Evolutionary conservation across 1,284 basidiomycete species (phyloP).

Genomic region (Xanthoconium separans): DNA sequence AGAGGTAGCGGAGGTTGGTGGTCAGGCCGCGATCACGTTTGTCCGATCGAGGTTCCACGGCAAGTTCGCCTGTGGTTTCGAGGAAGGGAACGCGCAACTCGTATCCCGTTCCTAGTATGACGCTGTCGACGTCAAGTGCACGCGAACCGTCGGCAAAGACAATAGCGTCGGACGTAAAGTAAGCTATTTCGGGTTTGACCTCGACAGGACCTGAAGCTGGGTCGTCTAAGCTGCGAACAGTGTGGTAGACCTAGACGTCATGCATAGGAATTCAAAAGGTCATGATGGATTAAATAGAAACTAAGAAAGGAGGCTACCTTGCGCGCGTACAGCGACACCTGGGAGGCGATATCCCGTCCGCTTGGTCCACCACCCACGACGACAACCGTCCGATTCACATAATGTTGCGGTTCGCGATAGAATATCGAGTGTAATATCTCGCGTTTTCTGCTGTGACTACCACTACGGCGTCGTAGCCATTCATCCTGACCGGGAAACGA

Average conservation of each 20-base stretch:
- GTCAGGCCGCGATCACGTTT: constrained; percentile 34
- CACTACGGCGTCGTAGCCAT: constrained; percentile 40
- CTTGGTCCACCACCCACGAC: constrained; percentile 54
- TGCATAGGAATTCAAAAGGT: neutral
- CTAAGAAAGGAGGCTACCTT: constrained; percentile 36
- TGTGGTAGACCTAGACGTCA: constrained; percentile 41
- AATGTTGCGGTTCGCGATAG: constrained; percentile 49
- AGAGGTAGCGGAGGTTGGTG: constrained; percentile 53
- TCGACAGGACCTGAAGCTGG: constrained; percentile 32
- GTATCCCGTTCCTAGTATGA: constrained; percentile 57
- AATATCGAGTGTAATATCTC: constrained; percentile 54
- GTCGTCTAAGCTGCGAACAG: constrained; percentile 32
- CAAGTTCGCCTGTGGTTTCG: constrained; percentile 33
- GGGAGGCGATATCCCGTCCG: constrained; percentile 46
- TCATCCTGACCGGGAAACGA: constrained; percentile 46
- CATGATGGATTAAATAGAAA: no score
- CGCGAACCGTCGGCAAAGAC: constrained; percentile 48
- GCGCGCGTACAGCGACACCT: constrained; percentile 40
- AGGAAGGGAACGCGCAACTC: constrained; percentile 54
- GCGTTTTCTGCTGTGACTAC: constrained; percentile 22
- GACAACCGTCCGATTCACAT: constrained; percentile 43
- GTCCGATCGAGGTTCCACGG: constrained; percentile 25
- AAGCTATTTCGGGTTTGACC: constrained; percentile 44
- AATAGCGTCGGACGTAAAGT: constrained; percentile 45
- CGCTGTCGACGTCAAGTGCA: constrained; percentile 40